These are phyloP conservation scores for Lagenidium sp. DNA, from an alignment of 352 stramenopile genomes.

Conservation along the genomic window DNA sequence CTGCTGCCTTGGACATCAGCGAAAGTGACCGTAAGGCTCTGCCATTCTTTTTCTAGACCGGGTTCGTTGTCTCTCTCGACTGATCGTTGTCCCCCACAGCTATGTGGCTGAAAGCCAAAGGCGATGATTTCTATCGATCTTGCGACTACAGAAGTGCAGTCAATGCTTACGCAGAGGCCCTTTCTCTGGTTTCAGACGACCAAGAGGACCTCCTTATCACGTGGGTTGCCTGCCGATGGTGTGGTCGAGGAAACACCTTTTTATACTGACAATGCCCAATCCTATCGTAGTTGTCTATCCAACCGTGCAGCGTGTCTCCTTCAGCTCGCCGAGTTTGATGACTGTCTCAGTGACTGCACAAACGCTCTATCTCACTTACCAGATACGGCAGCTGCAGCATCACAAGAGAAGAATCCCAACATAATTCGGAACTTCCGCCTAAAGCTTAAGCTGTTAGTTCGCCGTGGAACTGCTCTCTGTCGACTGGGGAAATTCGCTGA, in stretches of 20 bases:
- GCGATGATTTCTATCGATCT: constrained; percentile 72
- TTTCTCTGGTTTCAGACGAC: constrained; percentile 19
- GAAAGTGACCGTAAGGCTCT: constrained; percentile 63
- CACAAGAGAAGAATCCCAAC: constrained; percentile 8
- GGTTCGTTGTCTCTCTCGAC: not conserved
- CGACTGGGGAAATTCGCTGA: constrained; percentile 44
- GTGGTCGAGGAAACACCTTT: too few species aligned
- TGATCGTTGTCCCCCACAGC: constrained; percentile 22
- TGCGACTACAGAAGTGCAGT: constrained; percentile 56
- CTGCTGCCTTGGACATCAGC: constrained; percentile 62
- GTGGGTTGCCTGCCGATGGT: too few species aligned
- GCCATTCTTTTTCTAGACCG: not conserved
- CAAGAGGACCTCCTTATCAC: constrained; percentile 34
- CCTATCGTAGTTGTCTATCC: constrained; percentile 26
- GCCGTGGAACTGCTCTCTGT: constrained; percentile 59
- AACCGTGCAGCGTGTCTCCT: constrained; percentile 63
- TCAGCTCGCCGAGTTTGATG: constrained; percentile 46
- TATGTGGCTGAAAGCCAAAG: constrained; percentile 82
- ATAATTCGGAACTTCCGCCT: constrained; percentile 44
- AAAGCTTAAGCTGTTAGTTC: constrained; percentile 70
- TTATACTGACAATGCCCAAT: too few species aligned
- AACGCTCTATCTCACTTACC: constrained; percentile 54
- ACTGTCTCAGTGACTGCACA: constrained; percentile 62
- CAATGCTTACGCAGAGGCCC: constrained; percentile 62
- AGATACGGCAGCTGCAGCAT: constrained; percentile 28